A percentile compares a stretch with the other conserved stretches of the same genome.
phyloP scores from a whole-genome alignment of 768 basidiomycete species.

The Daedalea quercina region DNA sequence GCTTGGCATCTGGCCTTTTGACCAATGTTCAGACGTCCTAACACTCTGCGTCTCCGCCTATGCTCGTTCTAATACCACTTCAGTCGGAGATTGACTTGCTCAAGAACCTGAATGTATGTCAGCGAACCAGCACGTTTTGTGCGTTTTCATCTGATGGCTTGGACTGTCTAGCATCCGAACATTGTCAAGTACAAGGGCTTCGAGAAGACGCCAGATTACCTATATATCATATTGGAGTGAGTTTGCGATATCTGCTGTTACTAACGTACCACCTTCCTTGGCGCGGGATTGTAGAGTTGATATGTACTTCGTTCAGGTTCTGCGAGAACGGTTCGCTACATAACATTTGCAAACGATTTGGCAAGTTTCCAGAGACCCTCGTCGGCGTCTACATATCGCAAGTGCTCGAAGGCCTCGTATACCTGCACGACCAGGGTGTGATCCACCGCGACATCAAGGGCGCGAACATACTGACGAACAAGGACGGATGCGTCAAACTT shows the following conservation, averaged over 20 bases:
- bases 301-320: conserved; percentile 58
- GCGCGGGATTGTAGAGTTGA: too few species aligned
- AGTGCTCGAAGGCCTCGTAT: conserved; percentile 90
- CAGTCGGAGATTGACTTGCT: conserved; percentile 96
- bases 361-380: conserved; percentile 96
- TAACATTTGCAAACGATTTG: conserved; percentile 93
- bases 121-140: conserved; percentile 11
- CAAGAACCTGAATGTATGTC: conserved; percentile 85
- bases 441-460: conserved; percentile 99
- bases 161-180: conserved; percentile 85
- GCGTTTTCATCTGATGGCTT: not conserved
- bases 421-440: conserved; percentile 98
- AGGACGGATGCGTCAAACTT: conserved; percentile 97
- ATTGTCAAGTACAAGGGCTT: conserved; percentile 99
- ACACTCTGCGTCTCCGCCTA: too few species aligned
- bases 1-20: too few species aligned
- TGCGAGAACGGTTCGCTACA: conserved; percentile 98
- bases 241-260: conserved; percentile 15
- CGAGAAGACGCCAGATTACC: conserved; percentile 86
- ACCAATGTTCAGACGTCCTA: too few species aligned
- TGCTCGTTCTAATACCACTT: not conserved
- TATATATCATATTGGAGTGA: conserved; percentile 95
- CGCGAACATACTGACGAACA: conserved; percentile 97
- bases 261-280: not conserved
- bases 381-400: conserved; percentile 97